Conservation (phyloP, 108 stramenopile species). For the Skeletonema costatum region DNA sequence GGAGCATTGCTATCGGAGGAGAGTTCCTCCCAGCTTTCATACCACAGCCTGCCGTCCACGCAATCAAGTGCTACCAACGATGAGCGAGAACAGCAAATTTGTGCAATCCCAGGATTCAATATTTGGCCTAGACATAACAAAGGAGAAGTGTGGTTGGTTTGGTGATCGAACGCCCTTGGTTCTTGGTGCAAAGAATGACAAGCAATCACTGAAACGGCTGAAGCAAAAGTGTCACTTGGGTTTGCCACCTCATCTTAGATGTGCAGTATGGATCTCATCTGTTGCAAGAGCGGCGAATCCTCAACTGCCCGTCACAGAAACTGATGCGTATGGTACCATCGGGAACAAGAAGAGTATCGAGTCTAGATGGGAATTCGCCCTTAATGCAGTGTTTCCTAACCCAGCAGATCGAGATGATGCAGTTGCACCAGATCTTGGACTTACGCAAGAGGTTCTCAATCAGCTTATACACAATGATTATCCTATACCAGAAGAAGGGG, state of each 20-base stretch:
- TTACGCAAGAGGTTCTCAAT: constrained; percentile 24
- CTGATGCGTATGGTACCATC: constrained; percentile 72
- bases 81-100: background rate
- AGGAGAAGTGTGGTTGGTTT: background rate
- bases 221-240: constrained; percentile 59
- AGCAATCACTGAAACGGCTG: constrained; percentile 39
- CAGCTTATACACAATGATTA: constrained; percentile 31
- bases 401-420: constrained; percentile 30
- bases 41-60: no score
- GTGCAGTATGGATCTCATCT: constrained; percentile 86
- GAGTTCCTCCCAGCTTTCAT: no score
- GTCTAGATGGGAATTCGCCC: constrained; percentile 43
- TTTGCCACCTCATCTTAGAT: constrained; percentile 77
- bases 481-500: constrained; percentile 14
- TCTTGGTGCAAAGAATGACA: constrained; percentile 12
- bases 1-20: no score
- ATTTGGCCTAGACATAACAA: constrained; percentile 19
- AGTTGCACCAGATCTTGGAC: constrained; percentile 44
- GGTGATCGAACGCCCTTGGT: constrained; percentile 14
- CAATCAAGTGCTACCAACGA: background rate
- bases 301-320: constrained; percentile 44
- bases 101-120: constrained; percentile 28
- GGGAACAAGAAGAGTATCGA: constrained; percentile 46
- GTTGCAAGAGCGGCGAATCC: constrained; percentile 63
- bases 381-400: constrained; percentile 44